Evolutionary conservation across 1,139 yeast species (phyloP).

Genomic region (Yarrowia galli): DNA sequence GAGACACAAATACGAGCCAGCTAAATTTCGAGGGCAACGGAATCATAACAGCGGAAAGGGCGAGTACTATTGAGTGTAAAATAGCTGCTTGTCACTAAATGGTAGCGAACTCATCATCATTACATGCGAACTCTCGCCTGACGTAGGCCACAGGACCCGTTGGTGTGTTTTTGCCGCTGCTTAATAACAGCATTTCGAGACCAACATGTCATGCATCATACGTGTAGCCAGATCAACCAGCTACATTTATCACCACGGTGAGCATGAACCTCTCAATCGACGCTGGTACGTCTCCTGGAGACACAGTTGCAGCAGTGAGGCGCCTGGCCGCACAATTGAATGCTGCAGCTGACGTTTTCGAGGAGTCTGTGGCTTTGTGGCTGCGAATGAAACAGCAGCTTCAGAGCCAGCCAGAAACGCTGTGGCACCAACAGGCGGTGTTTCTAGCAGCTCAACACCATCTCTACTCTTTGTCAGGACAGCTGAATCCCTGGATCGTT

Average conservation of each 20-base stretch:
- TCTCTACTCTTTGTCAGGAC: conserved; percentile 16
- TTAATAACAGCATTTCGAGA: conserved; percentile 29
- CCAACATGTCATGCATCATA: conserved; percentile 5
- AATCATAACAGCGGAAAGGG: not conserved
- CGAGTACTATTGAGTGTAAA: not conserved
- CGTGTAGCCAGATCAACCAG: conserved; percentile 26
- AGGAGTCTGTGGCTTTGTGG: conserved; percentile 30
- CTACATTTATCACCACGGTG: conserved; percentile 18
- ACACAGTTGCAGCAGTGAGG: conserved; percentile 17
- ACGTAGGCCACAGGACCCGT: not conserved
- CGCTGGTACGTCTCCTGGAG: conserved; percentile 21
- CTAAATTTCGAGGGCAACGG: not conserved
- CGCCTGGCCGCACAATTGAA: conserved; percentile 24
- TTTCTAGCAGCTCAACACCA: conserved; percentile 27
- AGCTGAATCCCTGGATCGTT: conserved; percentile 19
- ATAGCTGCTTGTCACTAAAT: not conserved
- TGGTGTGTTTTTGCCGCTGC: not conserved
- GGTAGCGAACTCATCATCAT: too few species aligned
- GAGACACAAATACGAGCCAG: too few species aligned
- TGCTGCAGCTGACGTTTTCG: conserved; percentile 21
- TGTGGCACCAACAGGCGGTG: conserved; percentile 15
- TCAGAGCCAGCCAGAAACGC: not conserved
- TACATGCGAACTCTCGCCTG: too few species aligned
- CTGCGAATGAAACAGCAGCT: conserved; percentile 17
- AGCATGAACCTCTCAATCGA: conserved; percentile 29